A percentile compares a stretch with the other conserved stretches of the same genome.
Evolutionary conservation across 805 yeast genomes (phyloP).

Genomic region (Metschnikowia cerradonensis): DNA sequence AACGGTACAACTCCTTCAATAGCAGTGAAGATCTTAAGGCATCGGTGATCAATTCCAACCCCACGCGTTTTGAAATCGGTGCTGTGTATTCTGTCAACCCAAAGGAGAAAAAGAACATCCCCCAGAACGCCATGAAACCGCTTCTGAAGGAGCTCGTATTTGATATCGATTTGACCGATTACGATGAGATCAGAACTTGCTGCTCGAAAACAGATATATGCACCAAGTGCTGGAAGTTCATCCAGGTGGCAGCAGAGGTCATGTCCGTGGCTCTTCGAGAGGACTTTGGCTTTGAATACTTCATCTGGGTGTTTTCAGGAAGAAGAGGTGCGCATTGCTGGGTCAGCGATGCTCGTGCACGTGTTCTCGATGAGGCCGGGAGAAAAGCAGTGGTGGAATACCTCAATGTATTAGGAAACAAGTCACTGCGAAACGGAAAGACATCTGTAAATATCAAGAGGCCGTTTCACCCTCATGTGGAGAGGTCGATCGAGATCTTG

Average conservation of each 20-base stretch:
- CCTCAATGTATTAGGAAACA: slow-evolving; percentile 63
- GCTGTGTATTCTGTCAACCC: slow-evolving; percentile 88
- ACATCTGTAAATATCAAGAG: slow-evolving; percentile 55
- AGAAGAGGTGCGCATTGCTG: slow-evolving; percentile 99
- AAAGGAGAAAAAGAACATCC: slow-evolving; percentile 70
- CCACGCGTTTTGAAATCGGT: slow-evolving; percentile 92
- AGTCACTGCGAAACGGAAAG: slow-evolving; percentile 36
- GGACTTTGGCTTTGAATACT: slow-evolving; percentile 84
- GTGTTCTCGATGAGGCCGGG: slow-evolving; percentile 64
- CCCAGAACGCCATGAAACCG: slow-evolving; percentile 77
- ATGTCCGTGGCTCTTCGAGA: slow-evolving; percentile 68
- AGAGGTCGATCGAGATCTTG: slow-evolving; percentile 67
- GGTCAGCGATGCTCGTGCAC: slow-evolving; percentile 85
- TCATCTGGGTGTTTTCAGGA: slow-evolving; percentile 95
- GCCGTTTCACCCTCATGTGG: slow-evolving; percentile 87
- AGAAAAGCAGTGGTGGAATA: slow-evolving; percentile 82
- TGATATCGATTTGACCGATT: slow-evolving; percentile 97
- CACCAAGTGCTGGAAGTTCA: slow-evolving; percentile 88
- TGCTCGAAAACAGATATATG: slow-evolving; percentile 85
- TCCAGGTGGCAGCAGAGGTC: slow-evolving; percentile 76
- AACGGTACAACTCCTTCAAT: slow-evolving; percentile 77
- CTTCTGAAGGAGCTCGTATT: slow-evolving; percentile 83
- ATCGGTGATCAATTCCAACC: slow-evolving; percentile 70
- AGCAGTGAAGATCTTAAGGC: slow-evolving; percentile 68
- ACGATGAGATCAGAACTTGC: slow-evolving; percentile 90